Evolutionary conservation across 495 filamentous ascomycete genomes (phyloP), one percentile per base, ranked within the genome.

Genomic region (Neurospora pannonica): DNA sequence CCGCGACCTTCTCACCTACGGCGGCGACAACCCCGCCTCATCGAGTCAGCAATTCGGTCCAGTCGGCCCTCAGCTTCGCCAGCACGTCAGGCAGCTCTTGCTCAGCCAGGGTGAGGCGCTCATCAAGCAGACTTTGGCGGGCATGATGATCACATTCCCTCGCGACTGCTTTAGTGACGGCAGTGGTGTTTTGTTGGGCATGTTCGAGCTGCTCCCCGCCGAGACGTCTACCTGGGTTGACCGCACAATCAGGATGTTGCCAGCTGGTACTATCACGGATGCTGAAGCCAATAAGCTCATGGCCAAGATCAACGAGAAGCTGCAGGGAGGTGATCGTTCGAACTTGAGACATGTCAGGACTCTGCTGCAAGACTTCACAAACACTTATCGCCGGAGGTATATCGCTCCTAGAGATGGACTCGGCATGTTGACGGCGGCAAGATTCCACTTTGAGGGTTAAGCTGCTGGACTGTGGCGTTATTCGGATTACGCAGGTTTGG

Each of bases 61-160:
- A 0, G 81, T 78, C 3, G 74, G 76, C n/a, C 83, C 86, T 0
- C 89, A 92, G 72, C 86, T 94, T n/a, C 90, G 87, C 74, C 83
- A 86, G 38, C 88, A 90, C 24, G 92, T 99, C 71, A 92, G 91
- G 81, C 82, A 88, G 62, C 88, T 98, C 42, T 80, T 97, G 70
- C 71, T 87, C 2, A 84, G 86, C 0, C 90, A 95, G 70, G 96
- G 97, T 70, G 92, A 94, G 80, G 81, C 88, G 34, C 86, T 99
- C 40, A 88, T 93, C 28, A 94, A 97, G 80, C 92, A 93, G 54
- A 89, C 97, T 46, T 84, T 98, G 79, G 94, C 94, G 5, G 96
- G 96, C 75, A 95, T 99, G 94, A 98, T 99, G 95, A 98, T 97
- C 80, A 94, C 90, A 0, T 99, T 98, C 86, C 96, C 96, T 0